Evolutionary conservation across 345 rosid species (phyloP), one percentile per base, ranked within the genome.

Genomic region (Geranium brycei): DNA sequence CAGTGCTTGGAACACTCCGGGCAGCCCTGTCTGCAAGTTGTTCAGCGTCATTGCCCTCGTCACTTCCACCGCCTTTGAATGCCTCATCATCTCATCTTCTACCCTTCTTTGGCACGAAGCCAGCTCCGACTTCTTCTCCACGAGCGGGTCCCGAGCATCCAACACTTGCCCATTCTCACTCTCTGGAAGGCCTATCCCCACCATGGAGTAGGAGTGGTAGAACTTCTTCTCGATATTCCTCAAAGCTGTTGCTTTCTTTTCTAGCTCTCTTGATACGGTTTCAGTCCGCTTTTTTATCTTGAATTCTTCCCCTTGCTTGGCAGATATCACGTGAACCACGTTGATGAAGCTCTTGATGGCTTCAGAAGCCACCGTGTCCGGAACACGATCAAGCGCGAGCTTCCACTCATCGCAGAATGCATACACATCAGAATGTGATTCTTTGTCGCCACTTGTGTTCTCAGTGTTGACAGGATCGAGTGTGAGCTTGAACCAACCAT

Each of bases 321-420:
- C 72, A 0, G 88, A 80, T 77, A 93, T 93, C 74, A 71, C 99
- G 16, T 81, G 92, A 38, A 93, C 91, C 41, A 93, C 84, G 1
- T 84, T 83, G 75, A 88, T 79, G 60, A 93, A 90, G 83, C 99
- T 93, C 80, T 88, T 93, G 78, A 93, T 93, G 67, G 99, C 99
- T 79, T 85, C 99, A 0, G 99, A 93, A 68, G 95, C 97, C 14
- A 93, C 99, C 1, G 91, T 87, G 73, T 93, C 99, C 0, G 99
- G 99, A 31, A 93, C 95, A 13, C 89, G 87, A 41, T 88, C 99
- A 18, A 93, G 87, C 31, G 96, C 84, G 47, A 72, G 86, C 80
- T 91, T 93, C 99, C 99, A 93, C 73, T 90, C 99, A 17, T 93
- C 99, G 14, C 81, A 91, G 73, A 93, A 93, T 31, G 80, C 74